Base-by-base conservation (phyloP, 257 asterid species). In the Solanum paucissectum region DNA sequence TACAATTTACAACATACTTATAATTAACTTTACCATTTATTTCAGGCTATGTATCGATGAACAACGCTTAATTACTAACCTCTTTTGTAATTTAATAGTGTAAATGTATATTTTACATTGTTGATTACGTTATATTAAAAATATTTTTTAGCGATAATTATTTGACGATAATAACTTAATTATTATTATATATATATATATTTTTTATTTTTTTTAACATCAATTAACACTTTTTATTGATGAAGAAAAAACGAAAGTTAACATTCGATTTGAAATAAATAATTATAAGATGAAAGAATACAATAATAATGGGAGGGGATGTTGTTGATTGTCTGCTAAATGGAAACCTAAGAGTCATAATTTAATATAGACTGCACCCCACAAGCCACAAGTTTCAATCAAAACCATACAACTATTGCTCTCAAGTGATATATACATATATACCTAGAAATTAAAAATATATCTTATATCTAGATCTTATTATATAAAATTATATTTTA, bases 301-400 rank as follows among this genome's bases (percentile, higher is more conserved):
- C 66, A 49, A 46, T 32, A 81, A 81, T 81, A 62, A 62, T 62
- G 14, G 85, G 38, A 40, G 27, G 58, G 9, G 46, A 37, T 40
- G 86, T 62, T 46, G 9, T 81, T 9, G 42, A 62, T 69, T 76
- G 72, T 37, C 34, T 66, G 69, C n/a, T 9, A n/a, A 74, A 84
- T 6, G 1, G 82, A 42, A 34, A 38, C 49, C 36, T 68, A 13
- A 34, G 36, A 32, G 89, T 87, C 83, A 76, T 86, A 62, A 86
- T 90, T 89, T 83, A 69, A 79, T 90, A 91, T 79, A 88, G 84
- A 68, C 29, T 68, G 66, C 88, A 90, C 71, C 90, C 90, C 91
- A 90, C 94, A 81, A 81, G 42, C 90, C 91, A 90, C 94, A 81
- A 81, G 29, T 76, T 32, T 42, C 42, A 60, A 87, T 72, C 62